Base-by-base conservation (phyloP, 371 early-diverging fungal genomes). In the Mortierella sp. region DNA sequence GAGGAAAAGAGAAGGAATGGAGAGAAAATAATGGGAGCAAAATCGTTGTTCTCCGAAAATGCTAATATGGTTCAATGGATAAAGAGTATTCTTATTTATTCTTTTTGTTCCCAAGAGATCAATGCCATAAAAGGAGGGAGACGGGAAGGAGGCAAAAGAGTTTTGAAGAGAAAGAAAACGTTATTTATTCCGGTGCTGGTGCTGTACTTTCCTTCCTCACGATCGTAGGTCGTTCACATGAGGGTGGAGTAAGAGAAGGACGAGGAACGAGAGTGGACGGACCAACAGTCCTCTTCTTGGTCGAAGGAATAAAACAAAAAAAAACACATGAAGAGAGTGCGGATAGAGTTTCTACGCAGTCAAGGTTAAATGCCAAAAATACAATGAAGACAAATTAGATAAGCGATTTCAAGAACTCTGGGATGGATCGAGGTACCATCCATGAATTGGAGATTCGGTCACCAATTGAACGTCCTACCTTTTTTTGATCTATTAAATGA, bases 261-360 rank as follows among this genome's bases (percentile, higher is more conserved):
- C 2, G 7, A 31, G 31, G 28, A 31, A 14, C 34, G 6, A 58
- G 1, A 1, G 63, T 34, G 63, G 63, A 63, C 63, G 63, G 63
- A 34, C 63, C 63, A 63, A 21, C 7, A 24, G 4, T 6, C 21
- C n/a, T n/a, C n/a, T n/a, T n/a, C n/a, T 63, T 19, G 38, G 7
- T 63, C 63, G 19, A 38, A 24, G 38, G 68, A 38, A 50, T 50
- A 65, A 65, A 3, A 11, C 16, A 38, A 26, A 4, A 6, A 38
- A 3, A 38, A 38, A 38, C 1, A 38, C 42, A 38, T 38, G 1
- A 5, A 38, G 42, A 38, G n/a, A n/a, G n/a, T n/a, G 24, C 9
- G 24, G 38, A 65, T 65, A 38, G 68, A 65, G 68, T 65, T 24
- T 65, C 21, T 65, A 65, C 38, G 38, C 38, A 65, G 65, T 65